Percentiles rank a stretch among this genome's conserved stretches.
Conservation (phyloP, 176 grass and related monocot genomes). For the Rhynchospora breviuscula region DNA sequence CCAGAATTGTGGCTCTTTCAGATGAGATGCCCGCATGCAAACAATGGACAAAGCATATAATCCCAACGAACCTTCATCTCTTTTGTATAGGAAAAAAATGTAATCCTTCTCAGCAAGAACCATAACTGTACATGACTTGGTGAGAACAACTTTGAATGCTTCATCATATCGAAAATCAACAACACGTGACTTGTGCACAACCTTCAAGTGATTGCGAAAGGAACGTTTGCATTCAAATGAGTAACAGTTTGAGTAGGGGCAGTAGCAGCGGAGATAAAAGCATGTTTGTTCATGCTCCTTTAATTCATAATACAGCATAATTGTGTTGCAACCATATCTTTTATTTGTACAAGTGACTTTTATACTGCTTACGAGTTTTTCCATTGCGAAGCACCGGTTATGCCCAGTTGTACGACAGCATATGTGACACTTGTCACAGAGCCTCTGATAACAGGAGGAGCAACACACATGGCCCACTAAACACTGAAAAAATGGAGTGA, state of each 20-base stretch:
- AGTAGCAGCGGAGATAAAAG: constrained; percentile 30
- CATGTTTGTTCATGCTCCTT: constrained; percentile 29
- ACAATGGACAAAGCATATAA: background rate
- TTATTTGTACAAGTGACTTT: constrained; percentile 32
- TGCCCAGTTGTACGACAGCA: constrained; percentile 26
- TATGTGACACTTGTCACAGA: constrained; percentile 27
- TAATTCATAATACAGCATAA: constrained; percentile 27
- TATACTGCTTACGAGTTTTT: constrained; percentile 26
- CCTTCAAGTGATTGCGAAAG: constrained; percentile 7
- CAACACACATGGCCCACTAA: constrained; percentile 30
- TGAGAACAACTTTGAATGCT: background rate
- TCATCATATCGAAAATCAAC: constrained; percentile 3
- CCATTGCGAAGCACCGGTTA: constrained; percentile 34
- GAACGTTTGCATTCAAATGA: background rate
- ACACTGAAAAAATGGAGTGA: constrained; percentile 11
- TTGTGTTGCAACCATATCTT: constrained; percentile 22
- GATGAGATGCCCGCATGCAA: constrained; percentile 2
- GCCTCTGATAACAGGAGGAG: constrained; percentile 28
- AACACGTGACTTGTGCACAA: background rate
- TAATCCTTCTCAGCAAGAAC: constrained; percentile 2
- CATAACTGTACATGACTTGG: background rate
- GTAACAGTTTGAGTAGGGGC: constrained; percentile 12
- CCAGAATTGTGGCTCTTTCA: constrained; percentile 6
- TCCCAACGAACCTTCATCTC: background rate
- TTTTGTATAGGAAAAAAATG: constrained; percentile 19